Evolutionary conservation across 345 rosid genomes (phyloP), one percentile per base, ranked within the genome.

Genomic region (Sonneratia caseolaris): DNA sequence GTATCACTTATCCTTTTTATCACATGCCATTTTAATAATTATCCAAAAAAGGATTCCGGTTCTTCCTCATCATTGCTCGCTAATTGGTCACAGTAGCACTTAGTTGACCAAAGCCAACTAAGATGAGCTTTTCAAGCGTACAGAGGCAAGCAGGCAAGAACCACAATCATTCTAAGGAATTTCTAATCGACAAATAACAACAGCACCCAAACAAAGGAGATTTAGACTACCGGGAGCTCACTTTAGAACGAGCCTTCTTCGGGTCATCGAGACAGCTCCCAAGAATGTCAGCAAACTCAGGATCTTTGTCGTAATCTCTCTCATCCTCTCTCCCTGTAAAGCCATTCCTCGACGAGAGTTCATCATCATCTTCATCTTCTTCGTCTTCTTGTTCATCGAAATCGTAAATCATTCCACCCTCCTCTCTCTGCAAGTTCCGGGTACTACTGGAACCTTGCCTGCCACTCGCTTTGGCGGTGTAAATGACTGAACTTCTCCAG

Each of bases 251-350:
- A 65, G 97, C 98, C 78, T 86, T 88, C 70, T 86, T 76, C 37
- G 96, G 98, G 73, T 91, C 89, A 76, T 86, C 90, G 7, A 91
- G 81, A 76, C 85, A 83, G 75, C 79, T 84, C 27, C 96, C 96
- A 0, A 94, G 76, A 78, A 94, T 91, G 37, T 91, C 95, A 22
- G 96, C 97, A 64, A 88, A 88, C 73, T 91, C 96, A 2, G 97
- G 98, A 78, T 94, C 92, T 74, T 77, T 90, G 65, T 94, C 98
- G 74, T 83, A 90, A 66, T 86, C 82, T 35, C 75, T 84, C 40
- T 84, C 86, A 5, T 82, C 85, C 66, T 78, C 81, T 40, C 82
- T 79, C 53, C 89, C 68, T 73, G 82, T 57, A 56, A 74, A 86
- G 36, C 76, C 77, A 19, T 76, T 71, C 68, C 71, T 47, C 45